phyloP scores from a whole-genome alignment of 2,329 filamentous ascomycete species.

The Claviceps fusiformis region DNA sequence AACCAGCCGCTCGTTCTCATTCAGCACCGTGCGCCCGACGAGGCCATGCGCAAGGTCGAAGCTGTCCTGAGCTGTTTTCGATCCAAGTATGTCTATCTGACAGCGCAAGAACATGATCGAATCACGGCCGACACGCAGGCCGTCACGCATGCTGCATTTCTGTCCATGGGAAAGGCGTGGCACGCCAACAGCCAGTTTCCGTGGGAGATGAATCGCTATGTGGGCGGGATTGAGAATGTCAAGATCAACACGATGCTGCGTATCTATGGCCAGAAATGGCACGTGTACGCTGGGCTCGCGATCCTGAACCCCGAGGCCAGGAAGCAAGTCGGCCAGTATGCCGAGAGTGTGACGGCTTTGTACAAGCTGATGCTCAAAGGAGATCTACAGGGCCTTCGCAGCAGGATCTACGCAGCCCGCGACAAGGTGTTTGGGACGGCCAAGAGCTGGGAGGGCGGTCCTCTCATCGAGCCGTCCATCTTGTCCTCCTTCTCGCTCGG shows the following conservation, averaged over 20 bases:
- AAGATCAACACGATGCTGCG: conserved; percentile 97
- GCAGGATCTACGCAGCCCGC: conserved; percentile 49
- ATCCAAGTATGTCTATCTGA: conserved; percentile 78
- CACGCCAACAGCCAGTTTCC: conserved; percentile 89
- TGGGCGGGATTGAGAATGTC: conserved; percentile 96
- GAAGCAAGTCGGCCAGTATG: conserved; percentile 89
- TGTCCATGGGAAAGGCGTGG: conserved; percentile 98
- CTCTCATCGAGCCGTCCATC: conserved; percentile 67
- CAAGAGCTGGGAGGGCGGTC: conserved; percentile 44
- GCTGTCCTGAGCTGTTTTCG: conserved; percentile 67
- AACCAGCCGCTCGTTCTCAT: conserved; percentile 90
- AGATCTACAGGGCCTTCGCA: conserved; percentile 57
- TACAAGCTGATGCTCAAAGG: conserved; percentile 96
- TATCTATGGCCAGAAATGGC: conserved; percentile 98
- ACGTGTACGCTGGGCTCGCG: conserved; percentile 93
- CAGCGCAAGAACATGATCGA: conserved; percentile 77
- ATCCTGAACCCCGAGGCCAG: conserved; percentile 91
- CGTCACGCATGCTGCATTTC: conserved; percentile 91
- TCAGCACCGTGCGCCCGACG: conserved; percentile 73
- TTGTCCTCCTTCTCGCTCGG: conserved; percentile 82
- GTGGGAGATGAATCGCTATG: conserved; percentile 91
- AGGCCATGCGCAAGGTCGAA: conserved; percentile 66
- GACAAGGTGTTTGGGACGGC: conserved; percentile 67
- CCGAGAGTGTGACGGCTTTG: conserved; percentile 77
- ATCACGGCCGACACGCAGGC: conserved; percentile 98